Conservation (phyloP, 2,329 filamentous ascomycete genomes). For the Cladorrhinum sp. region DNA sequence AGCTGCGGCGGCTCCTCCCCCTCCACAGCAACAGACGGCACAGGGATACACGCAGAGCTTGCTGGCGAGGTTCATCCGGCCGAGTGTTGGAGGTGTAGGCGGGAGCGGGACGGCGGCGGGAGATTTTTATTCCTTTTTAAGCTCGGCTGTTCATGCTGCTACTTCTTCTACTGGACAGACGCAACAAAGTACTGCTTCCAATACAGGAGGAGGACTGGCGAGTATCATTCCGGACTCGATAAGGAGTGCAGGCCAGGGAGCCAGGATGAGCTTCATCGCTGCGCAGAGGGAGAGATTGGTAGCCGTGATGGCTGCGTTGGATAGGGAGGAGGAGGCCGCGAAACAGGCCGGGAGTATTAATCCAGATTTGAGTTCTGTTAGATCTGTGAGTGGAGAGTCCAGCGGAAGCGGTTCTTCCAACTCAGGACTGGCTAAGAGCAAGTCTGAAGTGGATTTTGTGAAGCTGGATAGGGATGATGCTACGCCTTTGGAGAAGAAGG, state of each 20-base stretch:
- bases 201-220: neutral
- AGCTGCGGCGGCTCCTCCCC: conserved; percentile 35
- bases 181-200: neutral
- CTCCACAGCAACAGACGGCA: conserved; percentile 38
- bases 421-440: conserved; percentile 67
- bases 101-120: too few relatives aligned
- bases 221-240: conserved; percentile 68
- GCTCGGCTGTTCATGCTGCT: conserved; percentile 63
- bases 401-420: conserved; percentile 39
- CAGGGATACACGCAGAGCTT: conserved; percentile 74
- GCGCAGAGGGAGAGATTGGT: conserved; percentile 76
- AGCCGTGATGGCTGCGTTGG: conserved; percentile 72
- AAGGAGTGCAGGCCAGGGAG: conserved; percentile 48
- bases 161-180: conserved; percentile 4
- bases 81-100: conserved; percentile 65
- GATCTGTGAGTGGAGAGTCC: conserved; percentile 52
- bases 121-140: conserved; percentile 77
- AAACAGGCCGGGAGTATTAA: conserved; percentile 22
- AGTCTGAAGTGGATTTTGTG: conserved; percentile 86
- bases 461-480: conserved; percentile 69
- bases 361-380: conserved; percentile 39
- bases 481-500: conserved; percentile 55
- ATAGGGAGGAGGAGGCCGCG: conserved; percentile 66
- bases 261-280: conserved; percentile 72
- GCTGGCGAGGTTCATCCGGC: conserved; percentile 82